These are phyloP conservation scores for Simplicillium sp. DNA, from an alignment of 2,329 filamentous ascomycete genomes.

Conservation along the genomic window DNA sequence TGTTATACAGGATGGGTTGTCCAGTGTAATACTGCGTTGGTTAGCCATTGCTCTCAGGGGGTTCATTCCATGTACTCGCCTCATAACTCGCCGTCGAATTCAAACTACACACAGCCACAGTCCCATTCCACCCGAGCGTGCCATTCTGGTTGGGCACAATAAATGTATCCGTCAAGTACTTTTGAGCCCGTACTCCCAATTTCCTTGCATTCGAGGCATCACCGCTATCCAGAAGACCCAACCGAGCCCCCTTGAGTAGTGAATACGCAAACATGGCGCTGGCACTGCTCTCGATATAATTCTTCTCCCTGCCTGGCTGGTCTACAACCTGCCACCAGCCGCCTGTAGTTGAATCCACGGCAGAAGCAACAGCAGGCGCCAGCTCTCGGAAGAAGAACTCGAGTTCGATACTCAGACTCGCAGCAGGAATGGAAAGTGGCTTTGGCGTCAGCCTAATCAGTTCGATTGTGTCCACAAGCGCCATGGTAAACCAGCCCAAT, in stretches of 20 bases:
- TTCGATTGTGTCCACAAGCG: constrained; percentile 8
- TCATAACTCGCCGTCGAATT: constrained; percentile 27
- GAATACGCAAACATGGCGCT: not conserved
- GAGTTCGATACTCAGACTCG: no score
- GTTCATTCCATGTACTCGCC: no score
- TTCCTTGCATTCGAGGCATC: not conserved
- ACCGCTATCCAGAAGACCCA: not conserved
- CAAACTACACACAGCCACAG: constrained; percentile 25
- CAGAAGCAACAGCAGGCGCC: no score
- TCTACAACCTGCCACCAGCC: not conserved
- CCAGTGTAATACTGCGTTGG: constrained; percentile 18
- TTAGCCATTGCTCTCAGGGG: no score
- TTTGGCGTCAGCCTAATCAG: not conserved
- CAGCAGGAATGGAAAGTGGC: not conserved
- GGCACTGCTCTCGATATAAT: not conserved
- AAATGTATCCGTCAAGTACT: not conserved
- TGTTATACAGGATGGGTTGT: constrained; percentile 23
- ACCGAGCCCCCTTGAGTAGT: not conserved
- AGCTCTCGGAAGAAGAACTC: no score
- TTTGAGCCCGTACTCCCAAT: not conserved
- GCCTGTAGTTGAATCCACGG: not conserved
- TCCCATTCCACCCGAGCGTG: constrained; percentile 19
- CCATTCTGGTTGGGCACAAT: not conserved
- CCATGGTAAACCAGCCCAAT: constrained; percentile 9
- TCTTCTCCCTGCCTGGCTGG: not conserved